These are phyloP conservation scores for Candida peoriensis DNA, from an alignment of 805 yeast genomes.

Conservation along the genomic window DNA sequence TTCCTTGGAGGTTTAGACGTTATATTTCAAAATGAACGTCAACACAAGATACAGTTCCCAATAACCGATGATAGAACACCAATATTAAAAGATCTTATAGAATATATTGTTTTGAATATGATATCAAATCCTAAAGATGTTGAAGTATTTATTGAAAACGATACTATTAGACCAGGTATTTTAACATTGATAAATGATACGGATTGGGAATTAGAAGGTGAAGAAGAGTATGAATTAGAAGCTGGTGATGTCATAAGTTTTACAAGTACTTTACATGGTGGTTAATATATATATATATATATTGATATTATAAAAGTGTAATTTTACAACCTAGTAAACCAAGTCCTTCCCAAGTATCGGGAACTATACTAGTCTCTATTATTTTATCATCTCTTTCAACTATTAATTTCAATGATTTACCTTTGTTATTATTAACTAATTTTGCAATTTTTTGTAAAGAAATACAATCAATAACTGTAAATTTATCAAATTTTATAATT, in stretches of 20 bases:
- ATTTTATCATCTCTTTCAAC: neutral
- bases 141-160: constrained; percentile 78
- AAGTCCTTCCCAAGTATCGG: too few relatives aligned
- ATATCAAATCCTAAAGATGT: constrained; percentile 57
- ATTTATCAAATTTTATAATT: constrained; percentile 38
- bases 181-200: constrained; percentile 87
- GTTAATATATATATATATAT: constrained; percentile 33
- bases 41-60: constrained; percentile 44
- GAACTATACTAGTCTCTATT: too few relatives aligned
- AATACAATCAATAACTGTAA: constrained; percentile 53
- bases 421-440: neutral
- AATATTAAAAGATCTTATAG: constrained; percentile 45
- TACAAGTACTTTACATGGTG: constrained; percentile 94
- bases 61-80: constrained; percentile 39
- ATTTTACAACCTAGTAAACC: neutral
- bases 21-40: constrained; percentile 56
- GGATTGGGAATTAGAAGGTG: constrained; percentile 96
- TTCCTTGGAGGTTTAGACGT: constrained; percentile 75
- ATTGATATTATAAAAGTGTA: neutral
- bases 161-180: constrained; percentile 83
- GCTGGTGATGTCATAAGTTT: constrained; percentile 75
- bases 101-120: constrained; percentile 47
- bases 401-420: neutral
- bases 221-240: constrained; percentile 73
- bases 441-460: constrained; percentile 27